Percentiles rank a stretch among this genome's conserved stretches.
Conservation (phyloP, 2,329 filamentous ascomycete species). For the Diaporthe sp. region DNA sequence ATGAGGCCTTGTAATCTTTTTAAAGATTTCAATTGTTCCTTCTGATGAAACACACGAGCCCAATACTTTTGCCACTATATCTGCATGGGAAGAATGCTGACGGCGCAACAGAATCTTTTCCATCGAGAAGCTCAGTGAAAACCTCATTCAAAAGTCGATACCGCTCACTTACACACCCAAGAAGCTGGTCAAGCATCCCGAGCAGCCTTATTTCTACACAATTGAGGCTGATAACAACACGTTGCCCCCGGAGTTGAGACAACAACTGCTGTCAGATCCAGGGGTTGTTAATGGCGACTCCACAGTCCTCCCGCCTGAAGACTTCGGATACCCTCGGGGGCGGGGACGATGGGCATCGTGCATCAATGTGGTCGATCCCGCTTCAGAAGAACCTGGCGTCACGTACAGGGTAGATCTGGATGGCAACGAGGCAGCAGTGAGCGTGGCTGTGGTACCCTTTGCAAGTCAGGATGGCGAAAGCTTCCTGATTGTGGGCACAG, state of each 20-base stretch:
- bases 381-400: constrained; percentile 77
- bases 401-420: constrained; percentile 85
- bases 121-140: constrained; percentile 87
- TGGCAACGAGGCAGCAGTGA: constrained; percentile 93
- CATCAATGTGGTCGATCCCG: constrained; percentile 90
- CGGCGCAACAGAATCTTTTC: constrained; percentile 80
- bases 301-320: constrained; percentile 78
- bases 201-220: constrained; percentile 91
- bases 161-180: constrained; percentile 92
- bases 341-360: constrained; percentile 95
- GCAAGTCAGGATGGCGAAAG: constrained; percentile 88
- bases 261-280: constrained; percentile 81
- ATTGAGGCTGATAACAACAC: constrained; percentile 96
- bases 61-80: neutral
- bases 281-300: constrained; percentile 79
- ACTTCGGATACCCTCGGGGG: constrained; percentile 90
- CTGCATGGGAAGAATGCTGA: constrained; percentile 49
- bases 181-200: constrained; percentile 88
- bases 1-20: constrained; percentile 69
- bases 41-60: constrained; percentile 69
- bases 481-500: constrained; percentile 95
- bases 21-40: constrained; percentile 93
- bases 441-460: constrained; percentile 87
- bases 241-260: constrained; percentile 81
- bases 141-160: constrained; percentile 88